These are phyloP conservation scores for Solanum medicagineum DNA, from an alignment of 257 asterid genomes.

Conservation along the genomic window DNA sequence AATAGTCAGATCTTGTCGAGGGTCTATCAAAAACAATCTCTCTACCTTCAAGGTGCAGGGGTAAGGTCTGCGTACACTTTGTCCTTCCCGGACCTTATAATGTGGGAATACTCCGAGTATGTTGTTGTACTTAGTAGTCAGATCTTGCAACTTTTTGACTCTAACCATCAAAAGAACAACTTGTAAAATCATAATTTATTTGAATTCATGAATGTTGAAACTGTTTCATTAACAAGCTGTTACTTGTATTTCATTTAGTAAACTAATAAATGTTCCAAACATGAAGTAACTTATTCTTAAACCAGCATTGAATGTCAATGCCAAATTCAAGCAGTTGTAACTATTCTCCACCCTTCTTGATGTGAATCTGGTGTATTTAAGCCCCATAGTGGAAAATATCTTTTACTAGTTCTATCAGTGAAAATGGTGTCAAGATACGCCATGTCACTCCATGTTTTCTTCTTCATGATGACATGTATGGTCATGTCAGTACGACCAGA, in stretches of 20 bases:
- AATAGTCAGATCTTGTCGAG: neutral
- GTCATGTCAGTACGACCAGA: neutral
- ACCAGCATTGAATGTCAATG: neutral
- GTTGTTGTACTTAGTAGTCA: neutral
- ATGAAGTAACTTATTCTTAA: neutral
- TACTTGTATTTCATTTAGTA: neutral
- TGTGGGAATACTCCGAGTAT: neutral
- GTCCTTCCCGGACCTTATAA: neutral
- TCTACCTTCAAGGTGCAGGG: neutral
- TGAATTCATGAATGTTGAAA: neutral
- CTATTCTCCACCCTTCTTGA: neutral
- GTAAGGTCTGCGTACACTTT: neutral
- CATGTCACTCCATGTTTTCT: neutral
- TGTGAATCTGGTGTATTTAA: neutral
- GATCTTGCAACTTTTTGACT: neutral
- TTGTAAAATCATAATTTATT: neutral
- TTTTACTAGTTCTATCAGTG: neutral
- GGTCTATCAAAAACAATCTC: neutral
- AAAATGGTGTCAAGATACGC: neutral
- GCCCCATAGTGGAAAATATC: neutral
- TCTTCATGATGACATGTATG: neutral
- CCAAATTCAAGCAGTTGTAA: neutral
- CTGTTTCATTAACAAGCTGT: neutral
- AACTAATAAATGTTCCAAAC: neutral
- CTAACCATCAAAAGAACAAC: neutral